phyloP scores from a whole-genome alignment of 73 alveolate genomes.

The Durusdinium trenchii region DNA sequence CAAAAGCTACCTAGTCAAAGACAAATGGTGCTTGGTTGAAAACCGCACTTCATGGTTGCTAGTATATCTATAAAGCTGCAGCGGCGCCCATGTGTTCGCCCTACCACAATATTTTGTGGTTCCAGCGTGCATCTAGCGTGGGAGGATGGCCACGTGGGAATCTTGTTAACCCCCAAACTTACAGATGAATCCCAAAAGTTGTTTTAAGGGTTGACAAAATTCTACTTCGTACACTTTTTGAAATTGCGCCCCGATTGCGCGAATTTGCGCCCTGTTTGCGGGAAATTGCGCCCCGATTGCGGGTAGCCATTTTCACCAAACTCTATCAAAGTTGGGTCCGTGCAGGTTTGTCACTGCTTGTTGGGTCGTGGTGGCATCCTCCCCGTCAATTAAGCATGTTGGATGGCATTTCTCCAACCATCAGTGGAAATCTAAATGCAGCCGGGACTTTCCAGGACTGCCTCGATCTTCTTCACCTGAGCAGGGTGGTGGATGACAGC shows the following conservation, averaged over 20 bases:
- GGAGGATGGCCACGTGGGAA: neutral
- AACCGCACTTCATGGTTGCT: neutral
- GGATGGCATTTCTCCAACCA: neutral
- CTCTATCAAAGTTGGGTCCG: neutral
- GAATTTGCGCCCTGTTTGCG: conserved; percentile 5
- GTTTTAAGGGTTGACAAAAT: neutral
- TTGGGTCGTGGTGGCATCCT: neutral
- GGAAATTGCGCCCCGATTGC: conserved; percentile 1
- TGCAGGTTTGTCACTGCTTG: neutral
- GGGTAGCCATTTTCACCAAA: neutral
- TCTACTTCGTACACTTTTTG: neutral
- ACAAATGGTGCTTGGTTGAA: neutral
- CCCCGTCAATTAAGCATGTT: neutral
- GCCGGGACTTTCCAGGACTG: neutral
- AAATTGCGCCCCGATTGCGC: conserved; percentile 13
- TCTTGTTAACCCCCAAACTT: too few relatives aligned
- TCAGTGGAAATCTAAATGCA: neutral
- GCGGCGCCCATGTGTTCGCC: neutral
- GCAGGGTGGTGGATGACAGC: neutral
- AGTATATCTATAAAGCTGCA: neutral
- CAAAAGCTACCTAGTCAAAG: neutral
- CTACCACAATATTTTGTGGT: neutral
- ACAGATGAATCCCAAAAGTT: neutral
- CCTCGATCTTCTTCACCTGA: neutral
- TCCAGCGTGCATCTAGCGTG: neutral